These are phyloP conservation scores for Fusarium veterinarium DNA, from an alignment of 2,329 filamentous ascomycete species.

Conservation along the genomic window DNA sequence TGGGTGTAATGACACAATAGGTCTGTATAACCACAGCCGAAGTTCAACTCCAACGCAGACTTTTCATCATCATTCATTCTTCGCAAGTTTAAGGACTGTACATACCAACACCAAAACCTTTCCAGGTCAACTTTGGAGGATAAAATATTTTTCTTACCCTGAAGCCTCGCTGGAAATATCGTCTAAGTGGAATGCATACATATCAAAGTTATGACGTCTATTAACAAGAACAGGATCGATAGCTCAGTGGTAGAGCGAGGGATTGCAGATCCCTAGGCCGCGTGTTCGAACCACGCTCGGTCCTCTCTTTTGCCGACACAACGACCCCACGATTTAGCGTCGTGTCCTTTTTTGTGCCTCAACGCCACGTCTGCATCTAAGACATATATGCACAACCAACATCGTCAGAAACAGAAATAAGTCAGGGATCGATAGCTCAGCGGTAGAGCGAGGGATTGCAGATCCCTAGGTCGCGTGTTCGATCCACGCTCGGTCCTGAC, in stretches of 20 bases:
- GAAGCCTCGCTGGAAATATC: accelerated
- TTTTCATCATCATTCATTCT: not conserved
- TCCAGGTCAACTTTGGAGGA: too few species aligned
- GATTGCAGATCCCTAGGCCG: constrained; percentile 40
- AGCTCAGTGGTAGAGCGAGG: constrained; percentile 41
- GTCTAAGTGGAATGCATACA: accelerated
- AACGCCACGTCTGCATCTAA: constrained; percentile 2
- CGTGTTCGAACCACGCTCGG: constrained; percentile 40
- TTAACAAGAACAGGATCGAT: constrained; percentile 24
- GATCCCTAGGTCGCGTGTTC: constrained; percentile 40
- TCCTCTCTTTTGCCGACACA: constrained; percentile 23
- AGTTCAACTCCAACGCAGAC: too few species aligned
- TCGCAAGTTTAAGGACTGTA: not conserved
- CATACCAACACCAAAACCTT: not conserved
- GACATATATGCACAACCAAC: not conserved
- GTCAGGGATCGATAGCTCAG: constrained; percentile 37
- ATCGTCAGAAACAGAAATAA: not conserved
- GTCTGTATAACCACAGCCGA: not conserved
- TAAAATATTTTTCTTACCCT: not conserved
- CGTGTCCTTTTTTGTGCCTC: constrained; percentile 21
- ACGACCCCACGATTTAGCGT: not conserved
- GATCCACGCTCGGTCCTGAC: constrained; percentile 39
- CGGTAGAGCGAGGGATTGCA: constrained; percentile 40
- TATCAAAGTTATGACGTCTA: accelerated
- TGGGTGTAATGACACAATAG: not conserved